These are phyloP conservation scores for Diaporthe vaccinii DNA, from an alignment of 2,329 filamentous ascomycete species.

Conservation along the genomic window DNA sequence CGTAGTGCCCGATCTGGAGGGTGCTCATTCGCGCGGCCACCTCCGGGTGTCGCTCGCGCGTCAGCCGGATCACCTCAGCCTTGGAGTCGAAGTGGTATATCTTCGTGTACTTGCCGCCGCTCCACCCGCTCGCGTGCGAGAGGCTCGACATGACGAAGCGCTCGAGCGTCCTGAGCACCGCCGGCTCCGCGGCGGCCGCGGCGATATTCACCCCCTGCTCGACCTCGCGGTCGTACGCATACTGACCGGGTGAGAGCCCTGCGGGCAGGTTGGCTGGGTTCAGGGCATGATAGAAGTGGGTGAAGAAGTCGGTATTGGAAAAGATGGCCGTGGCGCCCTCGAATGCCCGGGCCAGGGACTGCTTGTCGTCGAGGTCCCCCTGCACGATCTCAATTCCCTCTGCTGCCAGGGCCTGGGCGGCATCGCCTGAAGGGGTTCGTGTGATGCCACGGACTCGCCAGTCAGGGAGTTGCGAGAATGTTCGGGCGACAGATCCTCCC, in stretches of 20 bases:
- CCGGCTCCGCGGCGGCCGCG: slow-evolving; percentile 41
- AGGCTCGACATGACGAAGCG: slow-evolving; percentile 41
- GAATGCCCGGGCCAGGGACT: slow-evolving; percentile 38
- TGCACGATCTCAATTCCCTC: slow-evolving; percentile 37
- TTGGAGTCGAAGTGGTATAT: slow-evolving; percentile 43
- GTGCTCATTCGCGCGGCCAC: slow-evolving; percentile 37
- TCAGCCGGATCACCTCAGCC: slow-evolving; percentile 36
- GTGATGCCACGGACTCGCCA: slow-evolving; percentile 27
- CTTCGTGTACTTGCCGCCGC: slow-evolving; percentile 38
- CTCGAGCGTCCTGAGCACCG: slow-evolving; percentile 37
- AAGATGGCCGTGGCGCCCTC: slow-evolving; percentile 39
- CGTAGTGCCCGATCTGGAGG: slow-evolving; percentile 40
- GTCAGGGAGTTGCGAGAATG: neutral
- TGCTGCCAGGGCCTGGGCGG: slow-evolving; percentile 19
- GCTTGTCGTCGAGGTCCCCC: slow-evolving; percentile 37
- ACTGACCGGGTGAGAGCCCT: neutral
- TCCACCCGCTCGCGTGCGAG: slow-evolving; percentile 32
- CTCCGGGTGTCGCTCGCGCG: slow-evolving; percentile 20
- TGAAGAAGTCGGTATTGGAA: slow-evolving; percentile 43
- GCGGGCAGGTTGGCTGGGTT: slow-evolving; percentile 5
- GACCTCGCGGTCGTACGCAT: slow-evolving; percentile 38
- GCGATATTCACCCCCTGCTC: slow-evolving; percentile 46
- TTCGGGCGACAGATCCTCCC: slow-evolving; percentile 26
- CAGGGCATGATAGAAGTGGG: slow-evolving; percentile 3
- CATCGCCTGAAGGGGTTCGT: slow-evolving; percentile 1